Conservation (phyloP, 1,284 basidiomycete species). For the Marasmius sp. region DNA sequence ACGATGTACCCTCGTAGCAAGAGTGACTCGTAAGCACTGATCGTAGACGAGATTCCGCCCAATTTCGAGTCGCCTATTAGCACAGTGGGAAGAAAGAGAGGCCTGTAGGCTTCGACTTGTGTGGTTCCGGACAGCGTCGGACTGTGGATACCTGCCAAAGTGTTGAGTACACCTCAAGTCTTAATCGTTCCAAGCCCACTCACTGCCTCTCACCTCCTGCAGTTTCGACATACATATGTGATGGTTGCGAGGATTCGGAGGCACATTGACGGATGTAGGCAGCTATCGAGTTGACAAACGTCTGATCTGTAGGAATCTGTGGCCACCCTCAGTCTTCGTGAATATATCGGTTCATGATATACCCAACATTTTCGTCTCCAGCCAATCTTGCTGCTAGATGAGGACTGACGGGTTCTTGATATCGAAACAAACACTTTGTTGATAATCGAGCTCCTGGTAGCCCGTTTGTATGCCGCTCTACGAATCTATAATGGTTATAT, state of each 20-base stretch:
- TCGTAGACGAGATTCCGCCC: constrained; percentile 94
- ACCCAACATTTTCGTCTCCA: constrained; percentile 35
- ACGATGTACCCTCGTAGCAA: constrained; percentile 88
- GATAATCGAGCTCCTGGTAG: constrained; percentile 43
- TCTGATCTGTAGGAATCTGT: constrained; percentile 59
- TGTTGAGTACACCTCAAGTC: neutral
- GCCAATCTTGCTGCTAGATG: constrained; percentile 82
- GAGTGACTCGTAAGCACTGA: constrained; percentile 91
- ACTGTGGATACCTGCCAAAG: constrained; percentile 81
- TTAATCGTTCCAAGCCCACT: neutral
- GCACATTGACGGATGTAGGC: constrained; percentile 60
- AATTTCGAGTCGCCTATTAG: constrained; percentile 88
- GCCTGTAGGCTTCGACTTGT: constrained; percentile 83
- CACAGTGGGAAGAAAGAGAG: constrained; percentile 84
- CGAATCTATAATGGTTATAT: constrained; percentile 52
- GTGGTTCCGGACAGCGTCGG: constrained; percentile 86
- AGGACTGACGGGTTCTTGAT: constrained; percentile 89
- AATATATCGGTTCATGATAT: neutral
- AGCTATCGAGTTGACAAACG: constrained; percentile 70
- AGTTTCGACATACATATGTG: constrained; percentile 88
- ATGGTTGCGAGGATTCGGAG: constrained; percentile 23
- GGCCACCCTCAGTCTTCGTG: constrained; percentile 1
- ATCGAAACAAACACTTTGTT: constrained; percentile 80
- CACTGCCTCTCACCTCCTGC: constrained; percentile 72
- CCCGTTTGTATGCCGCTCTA: constrained; percentile 55